Percentiles rank a stretch among this genome's conserved stretches.
Conservation (phyloP, 2,329 filamentous ascomycete genomes). For the Alternaria gaisen region DNA sequence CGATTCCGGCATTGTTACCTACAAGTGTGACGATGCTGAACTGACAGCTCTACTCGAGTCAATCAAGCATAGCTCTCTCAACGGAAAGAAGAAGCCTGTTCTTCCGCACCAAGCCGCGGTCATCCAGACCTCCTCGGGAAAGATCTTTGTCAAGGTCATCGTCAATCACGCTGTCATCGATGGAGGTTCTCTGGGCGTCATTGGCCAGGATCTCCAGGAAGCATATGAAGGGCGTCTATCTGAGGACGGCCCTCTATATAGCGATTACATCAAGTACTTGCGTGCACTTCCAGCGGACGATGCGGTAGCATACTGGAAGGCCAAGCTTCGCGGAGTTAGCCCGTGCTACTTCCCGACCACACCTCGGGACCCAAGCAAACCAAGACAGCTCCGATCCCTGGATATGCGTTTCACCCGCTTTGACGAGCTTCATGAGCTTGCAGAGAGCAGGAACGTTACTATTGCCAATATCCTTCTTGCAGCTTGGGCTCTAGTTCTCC, state of each 20-base stretch:
- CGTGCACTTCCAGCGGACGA: slow-evolving; percentile 27
- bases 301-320: slow-evolving; percentile 44
- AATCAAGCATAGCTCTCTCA: slow-evolving; percentile 37
- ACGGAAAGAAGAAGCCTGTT: slow-evolving; percentile 40
- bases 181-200: slow-evolving; percentile 42
- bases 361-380: slow-evolving; percentile 32
- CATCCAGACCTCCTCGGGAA: slow-evolving; percentile 38
- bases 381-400: slow-evolving; percentile 38
- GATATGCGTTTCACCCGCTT: slow-evolving; percentile 43
- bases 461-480: slow-evolving; percentile 47
- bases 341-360: slow-evolving; percentile 47
- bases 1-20: slow-evolving; percentile 33
- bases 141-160: slow-evolving; percentile 45
- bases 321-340: slow-evolving; percentile 38
- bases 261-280: slow-evolving; percentile 49
- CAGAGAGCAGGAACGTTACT: slow-evolving; percentile 37
- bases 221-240: slow-evolving; percentile 41
- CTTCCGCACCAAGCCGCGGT: slow-evolving; percentile 47
- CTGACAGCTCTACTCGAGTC: slow-evolving; percentile 31
- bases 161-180: slow-evolving; percentile 50
- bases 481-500: slow-evolving; percentile 44
- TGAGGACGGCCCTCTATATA: slow-evolving; percentile 42
- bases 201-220: slow-evolving; percentile 42
- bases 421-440: slow-evolving; percentile 40
- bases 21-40: slow-evolving; percentile 37